Percentiles rank a stretch among this genome's conserved stretches.
Conservation (phyloP, 441 rosid genomes). For the Sinapis alba region DNA sequence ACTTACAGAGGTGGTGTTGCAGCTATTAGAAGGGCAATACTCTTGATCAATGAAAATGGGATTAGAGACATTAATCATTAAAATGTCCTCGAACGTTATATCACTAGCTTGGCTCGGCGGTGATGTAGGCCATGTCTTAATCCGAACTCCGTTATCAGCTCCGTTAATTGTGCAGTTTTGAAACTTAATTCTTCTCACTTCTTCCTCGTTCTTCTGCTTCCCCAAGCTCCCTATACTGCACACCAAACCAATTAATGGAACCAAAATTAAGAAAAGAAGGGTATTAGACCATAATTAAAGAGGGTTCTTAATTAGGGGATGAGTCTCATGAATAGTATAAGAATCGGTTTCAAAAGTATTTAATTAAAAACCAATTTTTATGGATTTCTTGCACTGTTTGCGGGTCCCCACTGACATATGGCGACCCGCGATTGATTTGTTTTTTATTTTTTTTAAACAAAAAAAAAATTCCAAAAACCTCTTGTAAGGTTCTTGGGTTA, state of each 20-base stretch:
- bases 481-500: too few relatives aligned
- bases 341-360: too few relatives aligned
- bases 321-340: too few relatives aligned
- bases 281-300: too few relatives aligned
- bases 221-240: conserved; percentile 60
- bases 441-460: too few relatives aligned
- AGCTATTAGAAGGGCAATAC: not conserved
- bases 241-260: not conserved
- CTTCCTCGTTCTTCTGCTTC: conserved; percentile 41
- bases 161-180: conserved; percentile 36
- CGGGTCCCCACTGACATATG: too few relatives aligned
- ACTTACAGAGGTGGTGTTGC: not conserved
- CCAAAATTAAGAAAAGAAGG: too few relatives aligned
- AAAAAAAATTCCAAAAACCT: too few relatives aligned
- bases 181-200: conserved; percentile 40
- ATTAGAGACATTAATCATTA: not conserved
- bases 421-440: too few relatives aligned
- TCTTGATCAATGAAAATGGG: not conserved
- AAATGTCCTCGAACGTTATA: not conserved
- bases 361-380: too few relatives aligned
- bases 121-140: conserved; percentile 19
- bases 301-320: too few relatives aligned
- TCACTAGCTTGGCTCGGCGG: conserved; percentile 45
- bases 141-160: not conserved
- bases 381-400: too few relatives aligned